Percentiles rank a stretch among this genome's conserved stretches.
Conservation (phyloP, 306 rosid species). For the Betula pendula region DNA sequence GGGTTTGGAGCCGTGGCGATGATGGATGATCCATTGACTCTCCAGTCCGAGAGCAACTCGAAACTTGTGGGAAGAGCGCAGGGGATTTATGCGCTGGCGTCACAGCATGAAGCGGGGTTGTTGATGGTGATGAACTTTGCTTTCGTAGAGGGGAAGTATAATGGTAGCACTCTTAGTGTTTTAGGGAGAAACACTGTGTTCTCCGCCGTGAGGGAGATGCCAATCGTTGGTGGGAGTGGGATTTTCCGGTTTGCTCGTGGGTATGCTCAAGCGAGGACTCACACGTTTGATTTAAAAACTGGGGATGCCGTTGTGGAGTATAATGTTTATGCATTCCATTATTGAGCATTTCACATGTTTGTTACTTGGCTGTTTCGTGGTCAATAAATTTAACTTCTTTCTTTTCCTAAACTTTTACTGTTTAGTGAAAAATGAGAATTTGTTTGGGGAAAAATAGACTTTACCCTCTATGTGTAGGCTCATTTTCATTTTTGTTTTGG, state of each 20-base stretch:
- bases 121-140: conserved; percentile 39
- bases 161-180: conserved; percentile 49
- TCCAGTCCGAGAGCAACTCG: conserved; percentile 36
- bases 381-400: no score
- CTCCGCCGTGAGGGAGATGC: conserved; percentile 44
- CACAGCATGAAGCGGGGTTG: conserved; percentile 34
- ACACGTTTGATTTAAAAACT: conserved; percentile 3
- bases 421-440: no score
- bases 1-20: conserved; percentile 35
- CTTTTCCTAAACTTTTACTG: no score
- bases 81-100: conserved; percentile 46
- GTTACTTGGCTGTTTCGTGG: neutral
- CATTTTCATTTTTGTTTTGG: no score
- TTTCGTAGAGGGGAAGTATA: conserved; percentile 40
- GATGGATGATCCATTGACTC: conserved; percentile 49
- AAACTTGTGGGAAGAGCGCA: conserved; percentile 55
- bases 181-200: conserved; percentile 39
- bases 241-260: conserved; percentile 53
- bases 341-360: neutral
- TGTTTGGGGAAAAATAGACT: no score
- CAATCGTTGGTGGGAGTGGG: conserved; percentile 54
- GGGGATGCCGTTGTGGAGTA: conserved; percentile 52
- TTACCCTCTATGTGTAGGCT: no score
- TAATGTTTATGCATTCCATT: conserved; percentile 44
- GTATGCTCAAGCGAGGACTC: conserved; percentile 46